Base-by-base conservation (phyloP, 768 basidiomycete genomes). In the Suillus paluster region DNA sequence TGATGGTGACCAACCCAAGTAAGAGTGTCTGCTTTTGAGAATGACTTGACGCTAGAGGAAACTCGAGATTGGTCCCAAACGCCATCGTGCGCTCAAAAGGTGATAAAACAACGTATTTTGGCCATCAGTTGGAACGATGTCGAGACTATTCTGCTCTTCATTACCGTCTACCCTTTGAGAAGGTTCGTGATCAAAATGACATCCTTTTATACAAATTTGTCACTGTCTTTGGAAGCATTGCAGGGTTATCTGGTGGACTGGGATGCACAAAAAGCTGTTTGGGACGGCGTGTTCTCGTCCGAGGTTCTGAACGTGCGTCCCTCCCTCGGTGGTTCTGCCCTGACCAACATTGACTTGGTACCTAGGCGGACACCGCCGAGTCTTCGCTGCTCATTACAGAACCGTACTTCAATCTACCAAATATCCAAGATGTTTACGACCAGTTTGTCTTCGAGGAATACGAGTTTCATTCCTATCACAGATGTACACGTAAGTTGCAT, bases 381-480 rank as follows among this genome's bases (percentile, higher is more conserved):
- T 86, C 90, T 0, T 88, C 91, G 5, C 79, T 98, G 39, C 79
- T 98, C 54, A 84, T 98, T 60, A 97, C 97, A 6, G 96, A 98
- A 76, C 95, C 96, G 6, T 94, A 93, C 71, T 92, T 97, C 83
- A 95, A 98, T 77, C 79, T 96, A 10, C 92, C 94, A 27, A 95
- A 94, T 70, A 85, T 97, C 14, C 93, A 95, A 76, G 92, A 95
- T 30, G 84, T 92, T 38, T 95, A 96, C 69, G 96, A 99, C 72
- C 94, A 98, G 75, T 91, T 99, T 72, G 82, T 97, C 3, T 98
- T 97, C 69, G 96, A 98, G 73, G 95, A 98, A 77, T 99, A 95
- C 78, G 95, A 96, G 68, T 97, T 97, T 71, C 81, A 83, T 52
- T 87, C 92, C 52, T 95, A 92, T 73, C 81, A 85, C 70, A 85